Evolutionary conservation across 2,329 filamentous ascomycete species (phyloP).

Genomic region (Sphaerulina musiva): DNA sequence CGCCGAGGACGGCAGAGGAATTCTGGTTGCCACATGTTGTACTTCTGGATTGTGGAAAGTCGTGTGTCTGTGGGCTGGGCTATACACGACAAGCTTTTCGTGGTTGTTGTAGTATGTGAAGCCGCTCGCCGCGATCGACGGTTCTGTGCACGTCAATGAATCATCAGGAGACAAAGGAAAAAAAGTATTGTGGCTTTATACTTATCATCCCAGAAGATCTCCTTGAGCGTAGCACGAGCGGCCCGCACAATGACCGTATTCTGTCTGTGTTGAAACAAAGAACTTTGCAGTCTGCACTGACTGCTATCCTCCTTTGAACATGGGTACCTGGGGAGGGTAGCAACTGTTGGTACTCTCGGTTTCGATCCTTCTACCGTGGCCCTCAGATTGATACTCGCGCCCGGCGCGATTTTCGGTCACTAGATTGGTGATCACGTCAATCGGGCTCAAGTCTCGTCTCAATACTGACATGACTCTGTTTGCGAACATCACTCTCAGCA

Average conservation of each 20-base stretch:
- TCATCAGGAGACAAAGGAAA: background rate
- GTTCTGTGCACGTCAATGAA: background rate
- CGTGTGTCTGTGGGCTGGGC: background rate
- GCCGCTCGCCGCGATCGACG: background rate
- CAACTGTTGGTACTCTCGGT: too few relatives aligned
- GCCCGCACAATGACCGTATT: too few relatives aligned
- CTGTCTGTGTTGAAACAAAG: background rate
- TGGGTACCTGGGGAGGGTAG: background rate
- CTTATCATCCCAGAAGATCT: background rate
- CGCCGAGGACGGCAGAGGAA: background rate
- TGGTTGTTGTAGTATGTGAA: background rate
- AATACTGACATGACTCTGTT: too few relatives aligned
- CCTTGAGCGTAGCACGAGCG: background rate
- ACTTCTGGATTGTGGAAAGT: background rate
- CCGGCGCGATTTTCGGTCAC: too few relatives aligned
- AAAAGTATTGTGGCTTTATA: background rate
- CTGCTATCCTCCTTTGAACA: background rate
- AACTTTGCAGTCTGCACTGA: background rate
- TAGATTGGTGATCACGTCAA: too few relatives aligned
- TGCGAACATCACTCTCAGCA: too few relatives aligned
- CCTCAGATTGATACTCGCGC: too few relatives aligned
- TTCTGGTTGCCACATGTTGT: slow-evolving; percentile 2
- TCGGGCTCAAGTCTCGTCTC: too few relatives aligned
- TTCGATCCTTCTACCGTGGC: too few relatives aligned
- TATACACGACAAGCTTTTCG: background rate